These are phyloP conservation scores for Candida manassasensis DNA, from an alignment of 805 yeast genomes.

Conservation along the genomic window DNA sequence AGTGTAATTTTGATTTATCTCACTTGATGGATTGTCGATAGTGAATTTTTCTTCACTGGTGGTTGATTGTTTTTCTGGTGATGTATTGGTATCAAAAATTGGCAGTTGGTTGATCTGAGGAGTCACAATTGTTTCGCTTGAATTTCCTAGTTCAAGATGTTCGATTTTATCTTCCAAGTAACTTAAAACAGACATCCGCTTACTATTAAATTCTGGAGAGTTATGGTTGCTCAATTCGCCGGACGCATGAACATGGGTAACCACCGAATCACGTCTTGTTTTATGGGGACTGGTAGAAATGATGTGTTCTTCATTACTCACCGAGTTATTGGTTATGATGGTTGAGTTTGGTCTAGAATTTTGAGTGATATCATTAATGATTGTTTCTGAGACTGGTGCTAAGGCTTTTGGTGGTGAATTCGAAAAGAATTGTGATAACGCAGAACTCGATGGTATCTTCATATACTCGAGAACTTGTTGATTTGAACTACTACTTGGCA, in stretches of 20 bases:
- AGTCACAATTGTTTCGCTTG: constrained; percentile 10
- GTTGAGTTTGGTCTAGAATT: neutral
- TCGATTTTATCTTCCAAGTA: constrained; percentile 44
- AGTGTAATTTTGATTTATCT: neutral
- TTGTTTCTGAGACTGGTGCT: constrained; percentile 1
- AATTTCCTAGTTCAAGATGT: constrained; percentile 23
- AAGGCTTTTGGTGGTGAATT: constrained; percentile 34
- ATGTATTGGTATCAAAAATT: constrained; percentile 16
- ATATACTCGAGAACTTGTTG: constrained; percentile 28
- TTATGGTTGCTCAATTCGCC: constrained; percentile 31
- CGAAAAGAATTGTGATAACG: constrained; percentile 32
- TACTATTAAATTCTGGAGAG: constrained; percentile 17
- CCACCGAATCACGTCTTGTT: constrained; percentile 36
- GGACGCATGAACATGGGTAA: constrained; percentile 40
- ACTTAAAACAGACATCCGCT: constrained; percentile 36
- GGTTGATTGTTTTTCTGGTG: neutral
- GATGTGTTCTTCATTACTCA: neutral
- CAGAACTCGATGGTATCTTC: constrained; percentile 30
- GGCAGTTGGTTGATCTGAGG: constrained; percentile 31
- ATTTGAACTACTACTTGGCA: constrained; percentile 8
- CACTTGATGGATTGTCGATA: constrained; percentile 19
- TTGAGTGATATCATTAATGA: neutral
- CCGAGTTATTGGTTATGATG: constrained; percentile 1
- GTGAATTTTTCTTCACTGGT: neutral
- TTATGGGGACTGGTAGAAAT: constrained; percentile 8